A percentile compares a stretch with the other conserved stretches of the same genome.
Evolutionary conservation across 176 grass and related monocot species (phyloP).

Genomic region (Eleusine indica): DNA sequence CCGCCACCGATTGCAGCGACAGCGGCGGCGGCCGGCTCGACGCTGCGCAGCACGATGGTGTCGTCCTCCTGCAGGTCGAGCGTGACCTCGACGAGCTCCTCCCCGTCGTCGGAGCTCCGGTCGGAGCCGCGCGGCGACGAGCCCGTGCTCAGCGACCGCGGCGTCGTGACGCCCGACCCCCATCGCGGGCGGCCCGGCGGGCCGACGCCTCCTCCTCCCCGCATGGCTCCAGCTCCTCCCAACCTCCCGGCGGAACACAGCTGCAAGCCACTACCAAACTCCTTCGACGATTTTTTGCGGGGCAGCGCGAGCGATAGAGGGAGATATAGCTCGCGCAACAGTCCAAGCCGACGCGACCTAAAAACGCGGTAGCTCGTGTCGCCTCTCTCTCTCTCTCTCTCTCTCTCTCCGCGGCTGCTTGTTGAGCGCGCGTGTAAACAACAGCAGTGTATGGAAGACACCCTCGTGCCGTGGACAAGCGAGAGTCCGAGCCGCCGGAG

Average conservation of each 20-base stretch:
- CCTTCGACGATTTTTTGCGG: constrained; percentile 30
- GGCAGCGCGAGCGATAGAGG: neutral
- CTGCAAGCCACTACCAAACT: constrained; percentile 39
- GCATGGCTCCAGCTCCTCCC: neutral
- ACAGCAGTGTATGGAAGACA: neutral
- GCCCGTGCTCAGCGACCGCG: constrained; percentile 61
- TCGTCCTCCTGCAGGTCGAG: constrained; percentile 86
- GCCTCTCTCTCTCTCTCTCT: neutral
- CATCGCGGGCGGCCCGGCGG: constrained; percentile 48
- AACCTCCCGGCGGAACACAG: constrained; percentile 16
- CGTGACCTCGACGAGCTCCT: constrained; percentile 90
- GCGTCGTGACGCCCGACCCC: constrained; percentile 51
- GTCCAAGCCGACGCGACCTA: constrained; percentile 45
- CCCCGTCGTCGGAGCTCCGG: constrained; percentile 63
- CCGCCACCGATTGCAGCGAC: neutral
- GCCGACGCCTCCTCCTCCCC: constrained; percentile 23
- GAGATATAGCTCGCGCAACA: constrained; percentile 28
- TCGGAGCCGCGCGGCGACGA: constrained; percentile 54
- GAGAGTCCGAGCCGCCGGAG: neutral
- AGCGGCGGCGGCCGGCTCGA: constrained; percentile 44
- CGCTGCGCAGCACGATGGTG: constrained; percentile 80
- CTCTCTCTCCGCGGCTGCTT: neutral
- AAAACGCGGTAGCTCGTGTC: constrained; percentile 32
- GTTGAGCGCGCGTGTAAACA: neutral
- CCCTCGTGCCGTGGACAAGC: neutral